A percentile compares a stretch with the other conserved stretches of the same genome.
Conservation (phyloP, 129 eudicot genomes). For the Pittosporum tobira region DNA sequence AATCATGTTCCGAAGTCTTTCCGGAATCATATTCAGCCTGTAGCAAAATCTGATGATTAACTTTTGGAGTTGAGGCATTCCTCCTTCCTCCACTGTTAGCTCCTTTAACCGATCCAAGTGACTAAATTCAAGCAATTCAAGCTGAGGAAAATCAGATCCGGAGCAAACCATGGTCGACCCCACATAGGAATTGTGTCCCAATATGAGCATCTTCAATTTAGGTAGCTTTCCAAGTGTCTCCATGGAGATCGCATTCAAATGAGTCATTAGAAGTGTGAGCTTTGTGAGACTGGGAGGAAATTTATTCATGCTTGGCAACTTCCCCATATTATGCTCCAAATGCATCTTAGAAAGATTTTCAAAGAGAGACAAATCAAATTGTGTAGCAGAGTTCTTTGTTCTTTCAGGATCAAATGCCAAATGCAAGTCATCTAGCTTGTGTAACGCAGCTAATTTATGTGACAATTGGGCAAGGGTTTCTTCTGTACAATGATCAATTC, state of each 20-base stretch:
- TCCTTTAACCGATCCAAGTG: too few species aligned
- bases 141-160: too few species aligned
- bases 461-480: too few species aligned
- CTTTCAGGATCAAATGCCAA: neutral
- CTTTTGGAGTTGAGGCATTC: neutral
- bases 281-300: neutral
- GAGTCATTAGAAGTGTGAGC: neutral
- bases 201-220: too few species aligned
- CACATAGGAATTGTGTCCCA: neutral
- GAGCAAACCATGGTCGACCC: too few species aligned
- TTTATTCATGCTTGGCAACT: neutral
- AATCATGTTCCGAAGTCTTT: too few species aligned
- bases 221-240: too few species aligned
- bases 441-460: neutral
- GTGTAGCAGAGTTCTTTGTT: neutral
- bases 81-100: too few species aligned
- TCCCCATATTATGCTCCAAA: neutral
- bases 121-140: too few species aligned
- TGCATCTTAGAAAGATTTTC: neutral
- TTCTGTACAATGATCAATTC: too few species aligned
- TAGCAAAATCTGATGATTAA: neutral
- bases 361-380: too few species aligned
- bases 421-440: neutral
- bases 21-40: neutral
- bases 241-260: neutral